Evolutionary conservation across 2,329 filamentous ascomycete species (phyloP).

Genomic region (Nothophaeocryptopus gaeumannii): DNA sequence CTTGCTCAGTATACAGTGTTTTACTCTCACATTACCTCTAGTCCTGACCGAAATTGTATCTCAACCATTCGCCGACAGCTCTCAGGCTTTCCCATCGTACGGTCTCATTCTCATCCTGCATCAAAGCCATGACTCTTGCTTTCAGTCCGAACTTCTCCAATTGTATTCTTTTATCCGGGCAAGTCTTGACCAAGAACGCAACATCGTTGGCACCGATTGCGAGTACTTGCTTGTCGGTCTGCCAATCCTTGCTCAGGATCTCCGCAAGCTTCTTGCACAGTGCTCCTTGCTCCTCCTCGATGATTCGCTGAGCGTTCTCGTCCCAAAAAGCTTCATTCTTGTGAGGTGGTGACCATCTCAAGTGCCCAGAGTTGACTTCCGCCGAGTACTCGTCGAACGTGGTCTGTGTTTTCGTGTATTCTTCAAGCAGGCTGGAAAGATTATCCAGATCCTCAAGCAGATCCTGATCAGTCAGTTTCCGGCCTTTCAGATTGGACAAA

Average conservation of each 20-base stretch:
- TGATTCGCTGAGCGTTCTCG: conserved; percentile 82
- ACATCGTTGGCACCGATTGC: conserved; percentile 93
- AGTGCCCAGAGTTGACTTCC: conserved; percentile 79
- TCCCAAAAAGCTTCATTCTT: conserved; percentile 84
- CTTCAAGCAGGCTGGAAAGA: conserved; percentile 66
- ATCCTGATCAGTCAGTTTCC: conserved; percentile 52
- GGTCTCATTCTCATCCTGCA: conserved; percentile 83
- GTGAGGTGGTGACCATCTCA: conserved; percentile 91
- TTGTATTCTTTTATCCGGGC: conserved; percentile 75
- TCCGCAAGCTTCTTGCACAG: conserved; percentile 78
- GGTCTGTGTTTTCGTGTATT: conserved; percentile 71
- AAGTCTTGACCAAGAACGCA: conserved; percentile 81
- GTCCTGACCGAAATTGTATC: conserved; percentile 61
- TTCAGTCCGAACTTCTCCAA: conserved; percentile 85
- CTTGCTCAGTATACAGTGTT: background rate
- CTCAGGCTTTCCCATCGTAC: conserved; percentile 90
- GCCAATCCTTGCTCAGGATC: conserved; percentile 78
- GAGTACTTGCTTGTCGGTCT: conserved; percentile 80
- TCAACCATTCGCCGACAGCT: conserved; percentile 75
- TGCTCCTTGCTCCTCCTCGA: conserved; percentile 77
- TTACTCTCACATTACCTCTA: background rate
- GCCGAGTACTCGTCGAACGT: conserved; percentile 70
- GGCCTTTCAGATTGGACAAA: conserved; percentile 55
- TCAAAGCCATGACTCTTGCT: conserved; percentile 85
- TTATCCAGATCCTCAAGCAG: conserved; percentile 50